phyloP scores from a whole-genome alignment of 129 eudicot genomes.

The Solidago caesia region DNA sequence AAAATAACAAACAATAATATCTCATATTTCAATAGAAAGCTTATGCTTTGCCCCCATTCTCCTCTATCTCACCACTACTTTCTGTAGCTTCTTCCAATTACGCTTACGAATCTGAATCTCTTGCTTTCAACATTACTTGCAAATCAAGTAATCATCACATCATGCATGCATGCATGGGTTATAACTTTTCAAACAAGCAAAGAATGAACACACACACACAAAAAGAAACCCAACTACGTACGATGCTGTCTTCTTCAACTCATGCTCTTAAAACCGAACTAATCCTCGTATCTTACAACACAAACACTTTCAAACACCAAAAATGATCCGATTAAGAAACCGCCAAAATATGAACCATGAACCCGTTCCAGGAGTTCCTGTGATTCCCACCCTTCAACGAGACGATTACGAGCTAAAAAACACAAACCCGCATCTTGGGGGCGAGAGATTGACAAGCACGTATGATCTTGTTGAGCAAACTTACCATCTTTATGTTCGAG shows the following conservation, averaged over 20 bases:
- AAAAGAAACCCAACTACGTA: slow-evolving; percentile 34
- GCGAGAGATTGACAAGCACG: slow-evolving; percentile 63
- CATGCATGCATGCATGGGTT: slow-evolving; percentile 24
- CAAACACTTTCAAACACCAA: slow-evolving; percentile 36
- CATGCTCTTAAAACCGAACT: slow-evolving; percentile 32
- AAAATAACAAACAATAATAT: too few species aligned
- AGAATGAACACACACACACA: slow-evolving; percentile 19
- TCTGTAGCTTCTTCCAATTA: slow-evolving; percentile 33
- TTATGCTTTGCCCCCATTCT: slow-evolving; percentile 35
- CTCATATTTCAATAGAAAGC: neutral
- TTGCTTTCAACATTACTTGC: slow-evolving; percentile 28
- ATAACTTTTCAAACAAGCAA: slow-evolving; percentile 35
- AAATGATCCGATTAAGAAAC: slow-evolving; percentile 46
- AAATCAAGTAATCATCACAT: slow-evolving; percentile 31
- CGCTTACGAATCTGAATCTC: slow-evolving; percentile 26
- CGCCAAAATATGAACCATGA: slow-evolving; percentile 30
- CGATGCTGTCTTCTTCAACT: slow-evolving; percentile 42
- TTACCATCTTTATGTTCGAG: slow-evolving; percentile 62
- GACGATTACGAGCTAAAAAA: slow-evolving; percentile 68
- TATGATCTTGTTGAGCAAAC: slow-evolving; percentile 82
- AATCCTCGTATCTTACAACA: slow-evolving; percentile 34
- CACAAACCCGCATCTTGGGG: slow-evolving; percentile 55
- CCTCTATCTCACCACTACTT: slow-evolving; percentile 13
- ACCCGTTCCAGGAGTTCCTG: neutral
- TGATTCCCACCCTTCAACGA: slow-evolving; percentile 21